phyloP scores from a whole-genome alignment of 129 eudicot genomes.

The Artemisia annua region DNA sequence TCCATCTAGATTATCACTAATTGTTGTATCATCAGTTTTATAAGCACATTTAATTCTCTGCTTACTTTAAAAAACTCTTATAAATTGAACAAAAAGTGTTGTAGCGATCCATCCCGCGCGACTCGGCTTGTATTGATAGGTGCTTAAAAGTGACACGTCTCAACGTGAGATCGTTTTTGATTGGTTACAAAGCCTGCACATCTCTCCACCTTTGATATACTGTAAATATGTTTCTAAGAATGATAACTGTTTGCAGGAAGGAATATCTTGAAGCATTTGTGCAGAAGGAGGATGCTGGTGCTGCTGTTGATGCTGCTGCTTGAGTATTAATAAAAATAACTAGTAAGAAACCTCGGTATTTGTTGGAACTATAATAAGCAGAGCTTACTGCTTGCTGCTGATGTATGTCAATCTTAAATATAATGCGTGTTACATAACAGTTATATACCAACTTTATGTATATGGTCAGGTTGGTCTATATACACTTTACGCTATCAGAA shows the following conservation, averaged over 20 bases:
- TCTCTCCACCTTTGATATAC: not conserved
- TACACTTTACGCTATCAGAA: not conserved
- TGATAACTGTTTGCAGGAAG: constrained; percentile 49
- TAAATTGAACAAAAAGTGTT: not conserved
- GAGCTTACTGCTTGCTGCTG: constrained; percentile 14
- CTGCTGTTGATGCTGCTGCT: constrained; percentile 60
- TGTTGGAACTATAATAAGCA: constrained; percentile 18
- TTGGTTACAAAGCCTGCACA: not conserved
- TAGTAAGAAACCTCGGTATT: not conserved
- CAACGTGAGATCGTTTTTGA: not conserved
- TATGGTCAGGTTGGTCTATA: constrained; percentile 13
- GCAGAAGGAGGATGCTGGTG: constrained; percentile 45
- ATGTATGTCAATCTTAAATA: not conserved
- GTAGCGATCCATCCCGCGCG: too few relatives aligned
- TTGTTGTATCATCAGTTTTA: too few relatives aligned
- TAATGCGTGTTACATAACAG: constrained; percentile 17
- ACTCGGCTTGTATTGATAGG: too few relatives aligned
- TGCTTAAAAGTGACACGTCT: too few relatives aligned
- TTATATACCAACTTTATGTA: constrained; percentile 13
- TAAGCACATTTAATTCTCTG: too few relatives aligned
- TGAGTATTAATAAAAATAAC: constrained; percentile 21
- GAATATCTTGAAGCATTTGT: constrained; percentile 70
- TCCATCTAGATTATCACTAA: not conserved
- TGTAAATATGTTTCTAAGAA: not conserved
- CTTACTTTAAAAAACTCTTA: too few relatives aligned